Base-by-base conservation (phyloP, 352 stramenopile genomes). In the Phytophthora constricta region DNA sequence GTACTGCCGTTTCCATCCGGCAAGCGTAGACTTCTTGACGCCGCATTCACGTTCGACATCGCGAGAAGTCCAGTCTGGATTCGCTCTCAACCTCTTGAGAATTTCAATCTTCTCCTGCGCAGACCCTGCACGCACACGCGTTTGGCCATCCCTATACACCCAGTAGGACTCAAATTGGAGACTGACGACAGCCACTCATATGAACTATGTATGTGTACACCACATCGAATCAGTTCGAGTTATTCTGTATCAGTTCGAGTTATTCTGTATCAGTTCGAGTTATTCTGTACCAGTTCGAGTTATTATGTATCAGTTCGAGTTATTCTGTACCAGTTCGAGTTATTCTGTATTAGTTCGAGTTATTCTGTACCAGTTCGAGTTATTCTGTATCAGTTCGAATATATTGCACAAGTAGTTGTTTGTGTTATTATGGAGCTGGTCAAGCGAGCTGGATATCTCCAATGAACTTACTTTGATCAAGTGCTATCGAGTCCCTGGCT, bases 51-150 rank as follows among this genome's bases (percentile, higher is more conserved):
- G 31, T 3, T 13, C 20, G 2, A 33, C 34, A 22, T 58, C 33
- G 9, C 5, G 10, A 5, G 11, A 11, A 4, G 4, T 10, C 50
- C 50, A 58, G 9, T 46, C 50, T 2, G 33, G 34, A 19, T 58
- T 28, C 4, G 17, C 50, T 20, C 43, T 58, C 31, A n/a, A 58
- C 2, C 1, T 0, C 13, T 14, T 31, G 14, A 58, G 19, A 22
- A 58, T 1, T 11, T 34, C 20, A 19, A 58, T 48, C 33, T 58
- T 58, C 50, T 48, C n/a, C 11, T 34, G 42, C 19, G 27, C 50
- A 7, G 33, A 20, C 33, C 19, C 33, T 47, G 50, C 19, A 48
- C 19, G 22, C 5, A 20, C 31, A 22, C 31, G 10, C 50, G 31
- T 7, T 47, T 34, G 5, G 5, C 4, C 50, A 33, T 58, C 19